These are phyloP conservation scores for Carallia brachiata DNA, from an alignment of 345 rosid species.

Conservation along the genomic window DNA sequence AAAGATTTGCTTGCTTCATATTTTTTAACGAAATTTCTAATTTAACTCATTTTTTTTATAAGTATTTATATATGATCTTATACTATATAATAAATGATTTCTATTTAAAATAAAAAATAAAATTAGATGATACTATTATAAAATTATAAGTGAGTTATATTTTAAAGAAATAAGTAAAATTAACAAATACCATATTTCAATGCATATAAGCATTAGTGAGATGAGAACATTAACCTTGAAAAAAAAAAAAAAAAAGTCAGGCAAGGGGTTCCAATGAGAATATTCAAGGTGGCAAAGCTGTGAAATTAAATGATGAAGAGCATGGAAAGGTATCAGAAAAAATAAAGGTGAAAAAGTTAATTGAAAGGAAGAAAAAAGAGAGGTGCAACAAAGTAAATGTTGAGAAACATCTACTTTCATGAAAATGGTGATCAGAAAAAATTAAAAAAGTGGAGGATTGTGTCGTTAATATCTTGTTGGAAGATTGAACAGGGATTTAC, in stretches of 20 bases:
- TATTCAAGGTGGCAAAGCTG: not conserved
- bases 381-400: not conserved
- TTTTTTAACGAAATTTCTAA: not conserved
- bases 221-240: not conserved
- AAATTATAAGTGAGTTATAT: too few relatives aligned
- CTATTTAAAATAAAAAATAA: too few relatives aligned
- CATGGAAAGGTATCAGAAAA: not conserved
- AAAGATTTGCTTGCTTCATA: conserved; percentile 19
- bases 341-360: not conserved
- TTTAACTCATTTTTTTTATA: too few relatives aligned
- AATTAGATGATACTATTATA: too few relatives aligned
- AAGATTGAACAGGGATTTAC: not conserved
- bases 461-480: not conserved
- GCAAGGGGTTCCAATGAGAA: not conserved
- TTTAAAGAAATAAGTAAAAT: too few relatives aligned
- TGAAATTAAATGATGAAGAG: conserved; percentile 17
- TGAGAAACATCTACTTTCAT: conserved; percentile 3
- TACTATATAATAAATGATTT: too few relatives aligned
- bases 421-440: not conserved
- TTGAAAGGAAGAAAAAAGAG: too few relatives aligned
- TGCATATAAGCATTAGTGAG: too few relatives aligned
- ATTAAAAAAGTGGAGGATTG: conserved; percentile 4
- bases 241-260: not conserved
- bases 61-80: too few relatives aligned
- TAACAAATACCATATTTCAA: too few relatives aligned